Evolutionary conservation across 495 filamentous ascomycete species (phyloP).

Genomic region (Penicillium pancosmium): DNA sequence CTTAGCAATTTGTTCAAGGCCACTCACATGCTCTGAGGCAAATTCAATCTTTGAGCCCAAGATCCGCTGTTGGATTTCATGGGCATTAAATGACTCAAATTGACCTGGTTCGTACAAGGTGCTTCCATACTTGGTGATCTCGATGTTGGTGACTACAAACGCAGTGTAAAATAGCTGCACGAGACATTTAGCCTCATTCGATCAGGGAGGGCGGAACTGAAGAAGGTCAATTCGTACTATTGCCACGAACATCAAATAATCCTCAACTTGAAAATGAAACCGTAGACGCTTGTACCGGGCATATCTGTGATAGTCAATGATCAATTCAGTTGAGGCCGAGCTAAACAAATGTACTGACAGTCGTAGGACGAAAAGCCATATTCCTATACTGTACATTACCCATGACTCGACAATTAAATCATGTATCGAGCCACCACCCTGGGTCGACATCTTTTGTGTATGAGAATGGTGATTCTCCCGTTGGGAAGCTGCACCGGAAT

Average conservation of each 20-base stretch:
- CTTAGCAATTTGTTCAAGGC: background rate
- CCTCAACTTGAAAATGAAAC: background rate
- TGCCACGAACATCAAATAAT: background rate
- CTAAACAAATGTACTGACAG: background rate
- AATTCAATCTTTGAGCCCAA: background rate
- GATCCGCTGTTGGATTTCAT: background rate
- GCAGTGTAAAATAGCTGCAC: background rate
- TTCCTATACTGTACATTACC: background rate
- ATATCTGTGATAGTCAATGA: background rate
- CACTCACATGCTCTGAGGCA: background rate
- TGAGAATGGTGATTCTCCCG: background rate
- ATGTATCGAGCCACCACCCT: background rate
- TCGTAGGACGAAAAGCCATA: background rate
- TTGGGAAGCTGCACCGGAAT: background rate
- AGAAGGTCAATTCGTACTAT: background rate
- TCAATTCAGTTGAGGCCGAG: background rate
- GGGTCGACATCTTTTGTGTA: background rate
- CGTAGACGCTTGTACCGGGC: background rate
- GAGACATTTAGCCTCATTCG: background rate
- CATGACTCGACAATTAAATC: background rate
- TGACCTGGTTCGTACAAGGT: background rate
- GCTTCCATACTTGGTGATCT: background rate
- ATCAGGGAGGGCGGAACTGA: background rate
- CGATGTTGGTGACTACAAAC: background rate
- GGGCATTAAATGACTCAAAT: background rate